Base-by-base conservation (phyloP, 345 rosid genomes). In the Litchi chinensis region DNA sequence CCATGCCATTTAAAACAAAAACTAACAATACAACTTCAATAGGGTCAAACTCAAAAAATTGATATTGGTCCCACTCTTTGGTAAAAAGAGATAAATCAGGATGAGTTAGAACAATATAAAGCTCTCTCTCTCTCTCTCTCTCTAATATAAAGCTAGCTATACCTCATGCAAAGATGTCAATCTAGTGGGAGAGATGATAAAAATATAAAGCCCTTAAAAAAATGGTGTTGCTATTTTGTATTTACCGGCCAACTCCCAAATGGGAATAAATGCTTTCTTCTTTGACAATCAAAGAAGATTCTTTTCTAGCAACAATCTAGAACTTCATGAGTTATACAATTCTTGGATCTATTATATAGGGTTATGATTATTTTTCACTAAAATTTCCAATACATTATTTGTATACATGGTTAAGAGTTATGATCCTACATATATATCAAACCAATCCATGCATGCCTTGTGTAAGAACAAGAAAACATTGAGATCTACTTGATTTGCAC, bases 251-350 rank as follows among this genome's bases (percentile, higher is more conserved):
- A 80, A 79, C 24, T 66, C 68, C 72, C 8, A 39, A 68, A 87
- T 77, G 79, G 90, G 93, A 89, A 91, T 89, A 84, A 70, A 91
- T 92, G 86, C 95, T 95, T 95, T 81, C 95, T 87, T 93, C 97
- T 88, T 87, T 90, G 86, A 78, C 93, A 90, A 91, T 88, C 77
- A 89, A 91, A 88, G 74, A 81, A 85, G 86, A 89, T 87, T 86
- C 90, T 63, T 60, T 22, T 66, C 67, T 41, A 66, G 74, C 68
- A 32, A 26, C 65, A 67, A 79, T 74, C 73, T 77, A 73, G 40
- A 80, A 82, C 82, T 86, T 75, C 86, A 70, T 83, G 67, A 82
- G 67, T 52, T 70, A 81, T 82, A 80, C 89, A 76, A 75, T 75
- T 75, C 70, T 21, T 74, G 44, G 19, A 48, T 75, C 70, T 10